Evolutionary conservation across 208 protist species (phyloP).

Genomic region (Novymonas esmeraldas): DNA sequence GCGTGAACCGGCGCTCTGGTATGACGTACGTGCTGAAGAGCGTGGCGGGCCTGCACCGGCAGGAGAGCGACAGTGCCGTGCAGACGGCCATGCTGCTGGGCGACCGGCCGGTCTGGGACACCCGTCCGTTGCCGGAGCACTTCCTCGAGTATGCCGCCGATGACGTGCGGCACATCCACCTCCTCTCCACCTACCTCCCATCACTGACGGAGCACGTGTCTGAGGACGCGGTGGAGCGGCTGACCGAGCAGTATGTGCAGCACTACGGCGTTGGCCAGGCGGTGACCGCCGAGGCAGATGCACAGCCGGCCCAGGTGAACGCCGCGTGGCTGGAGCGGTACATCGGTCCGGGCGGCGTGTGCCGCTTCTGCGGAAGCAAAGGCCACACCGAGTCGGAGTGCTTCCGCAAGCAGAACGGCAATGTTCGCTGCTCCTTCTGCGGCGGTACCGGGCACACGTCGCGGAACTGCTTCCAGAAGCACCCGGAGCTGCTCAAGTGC

Average conservation of each 20-base stretch:
- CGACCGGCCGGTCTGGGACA: conserved; percentile 87
- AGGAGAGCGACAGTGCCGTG: conserved; percentile 79
- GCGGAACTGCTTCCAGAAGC: conserved; percentile 73
- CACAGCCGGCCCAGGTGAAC: conserved; percentile 75
- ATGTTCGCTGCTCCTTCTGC: conserved; percentile 57
- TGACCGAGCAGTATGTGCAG: conserved; percentile 78
- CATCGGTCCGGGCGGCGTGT: conserved; percentile 80
- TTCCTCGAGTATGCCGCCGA: conserved; percentile 90
- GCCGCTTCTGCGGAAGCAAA: conserved; percentile 71
- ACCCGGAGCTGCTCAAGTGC: conserved; percentile 88
- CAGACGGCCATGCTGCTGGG: conserved; percentile 86
- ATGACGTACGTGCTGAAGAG: conserved; percentile 86
- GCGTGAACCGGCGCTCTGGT: conserved; percentile 80
- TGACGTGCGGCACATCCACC: conserved; percentile 88
- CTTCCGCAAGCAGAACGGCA: conserved; percentile 71
- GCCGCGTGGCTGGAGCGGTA: conserved; percentile 70
- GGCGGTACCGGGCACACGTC: conserved; percentile 78
- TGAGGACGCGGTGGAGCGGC: conserved; percentile 52
- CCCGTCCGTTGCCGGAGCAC: conserved; percentile 83
- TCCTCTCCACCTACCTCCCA: conserved; percentile 49
- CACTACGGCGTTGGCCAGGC: conserved; percentile 69
- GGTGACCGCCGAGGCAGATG: conserved; percentile 73
- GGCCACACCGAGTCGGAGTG: conserved; percentile 89
- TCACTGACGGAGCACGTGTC: conserved; percentile 21
- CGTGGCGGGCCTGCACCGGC: conserved; percentile 63